Conservation (phyloP, 352 stramenopile species). For the Pythium pyrilobum region DNA sequence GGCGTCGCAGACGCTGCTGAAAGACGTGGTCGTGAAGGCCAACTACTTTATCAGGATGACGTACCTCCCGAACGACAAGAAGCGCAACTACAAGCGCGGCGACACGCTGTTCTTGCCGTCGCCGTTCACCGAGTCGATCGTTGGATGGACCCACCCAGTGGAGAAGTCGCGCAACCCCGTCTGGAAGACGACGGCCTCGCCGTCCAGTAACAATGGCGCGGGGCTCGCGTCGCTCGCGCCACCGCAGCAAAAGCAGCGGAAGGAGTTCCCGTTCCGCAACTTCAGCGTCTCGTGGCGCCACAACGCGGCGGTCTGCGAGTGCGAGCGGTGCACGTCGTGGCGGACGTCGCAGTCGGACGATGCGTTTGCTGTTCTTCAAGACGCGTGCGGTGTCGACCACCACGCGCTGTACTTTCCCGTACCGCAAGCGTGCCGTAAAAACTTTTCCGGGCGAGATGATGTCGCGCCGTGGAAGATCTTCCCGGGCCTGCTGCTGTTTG, state of each 20-base stretch:
- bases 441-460: constrained; percentile 69
- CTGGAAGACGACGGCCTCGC: constrained; percentile 30
- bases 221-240: constrained; percentile 8
- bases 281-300: constrained; percentile 79
- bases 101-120: constrained; percentile 67
- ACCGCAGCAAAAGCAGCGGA: constrained; percentile 40
- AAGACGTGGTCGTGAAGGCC: constrained; percentile 58
- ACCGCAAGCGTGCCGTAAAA: constrained; percentile 68
- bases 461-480: constrained; percentile 73
- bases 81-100: constrained; percentile 27
- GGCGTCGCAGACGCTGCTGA: constrained; percentile 53
- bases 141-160: constrained; percentile 72
- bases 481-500: constrained; percentile 64
- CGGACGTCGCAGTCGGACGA: constrained; percentile 11
- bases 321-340: constrained; percentile 38
- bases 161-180: constrained; percentile 45
- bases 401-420: constrained; percentile 83
- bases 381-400: constrained; percentile 61
- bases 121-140: constrained; percentile 49
- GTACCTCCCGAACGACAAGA: constrained; percentile 76
- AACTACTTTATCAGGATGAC: constrained; percentile 71
- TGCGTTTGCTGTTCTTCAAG: constrained; percentile 10
- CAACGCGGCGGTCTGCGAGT: constrained; percentile 38
- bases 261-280: constrained; percentile 68
- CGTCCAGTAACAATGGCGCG: background rate